These are phyloP conservation scores for Aquilaria agallochum DNA, from an alignment of 441 rosid species.

Conservation along the genomic window DNA sequence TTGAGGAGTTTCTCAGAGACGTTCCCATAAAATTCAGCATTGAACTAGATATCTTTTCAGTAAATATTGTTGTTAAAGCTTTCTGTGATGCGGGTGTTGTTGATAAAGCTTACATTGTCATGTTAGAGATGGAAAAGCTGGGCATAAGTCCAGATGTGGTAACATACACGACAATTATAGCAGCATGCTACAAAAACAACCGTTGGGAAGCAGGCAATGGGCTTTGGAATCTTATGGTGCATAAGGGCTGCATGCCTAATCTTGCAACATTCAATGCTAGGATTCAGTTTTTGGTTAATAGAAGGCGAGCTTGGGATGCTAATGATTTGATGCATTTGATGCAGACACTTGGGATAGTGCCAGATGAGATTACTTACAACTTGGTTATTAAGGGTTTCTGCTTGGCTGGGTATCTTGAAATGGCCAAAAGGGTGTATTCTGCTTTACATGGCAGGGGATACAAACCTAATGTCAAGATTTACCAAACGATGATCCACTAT, in stretches of 20 bases:
- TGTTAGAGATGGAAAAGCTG: conserved; percentile 54
- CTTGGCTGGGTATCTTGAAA: conserved; percentile 56
- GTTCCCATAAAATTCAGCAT: conserved; percentile 35
- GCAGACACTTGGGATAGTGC: conserved; percentile 46
- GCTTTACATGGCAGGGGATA: conserved; percentile 41
- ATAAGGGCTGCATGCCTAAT: conserved; percentile 67
- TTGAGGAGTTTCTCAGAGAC: conserved; percentile 40
- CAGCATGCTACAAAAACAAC: conserved; percentile 55
- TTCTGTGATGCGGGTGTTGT: conserved; percentile 48
- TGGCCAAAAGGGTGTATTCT: conserved; percentile 73
- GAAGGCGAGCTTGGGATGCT: conserved; percentile 64
- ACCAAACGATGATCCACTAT: conserved; percentile 84
- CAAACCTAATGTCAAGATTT: conserved; percentile 60
- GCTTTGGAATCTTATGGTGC: conserved; percentile 76
- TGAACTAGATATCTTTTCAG: conserved; percentile 43
- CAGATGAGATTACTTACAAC: conserved; percentile 69
- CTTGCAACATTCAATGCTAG: conserved; percentile 69
- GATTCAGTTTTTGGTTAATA: conserved; percentile 63
- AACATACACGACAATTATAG: conserved; percentile 66
- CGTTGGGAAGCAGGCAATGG: conserved; percentile 56
- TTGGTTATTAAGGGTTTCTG: conserved; percentile 81
- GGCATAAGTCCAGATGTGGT: conserved; percentile 63
- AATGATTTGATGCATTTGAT: conserved; percentile 55
- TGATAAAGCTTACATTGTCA: conserved; percentile 47
- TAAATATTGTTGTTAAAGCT: conserved; percentile 57